Percentiles rank a stretch among this genome's conserved stretches.
phyloP scores from a whole-genome alignment of 768 basidiomycete species.

The Tylopilus subfusipes region DNA sequence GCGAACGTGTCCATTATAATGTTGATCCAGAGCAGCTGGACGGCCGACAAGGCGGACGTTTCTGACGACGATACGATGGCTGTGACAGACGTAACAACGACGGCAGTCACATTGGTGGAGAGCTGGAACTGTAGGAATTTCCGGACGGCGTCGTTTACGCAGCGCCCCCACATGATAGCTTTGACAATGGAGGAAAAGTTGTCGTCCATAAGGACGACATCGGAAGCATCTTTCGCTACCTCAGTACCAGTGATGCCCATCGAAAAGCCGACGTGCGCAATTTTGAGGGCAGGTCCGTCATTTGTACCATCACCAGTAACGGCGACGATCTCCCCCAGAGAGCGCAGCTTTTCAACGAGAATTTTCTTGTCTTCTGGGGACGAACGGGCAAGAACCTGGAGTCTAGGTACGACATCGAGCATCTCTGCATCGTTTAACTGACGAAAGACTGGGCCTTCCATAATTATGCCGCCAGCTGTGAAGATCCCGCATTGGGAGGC shows the following conservation, averaged over 20 bases:
- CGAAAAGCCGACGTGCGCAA: slow-evolving; percentile 94
- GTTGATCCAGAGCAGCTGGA: slow-evolving; percentile 98
- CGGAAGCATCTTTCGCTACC: slow-evolving; percentile 97
- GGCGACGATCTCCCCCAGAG: slow-evolving; percentile 85
- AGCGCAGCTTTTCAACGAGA: slow-evolving; percentile 83
- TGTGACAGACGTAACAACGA: slow-evolving; percentile 88
- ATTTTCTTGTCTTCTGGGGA: slow-evolving; percentile 97
- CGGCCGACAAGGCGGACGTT: slow-evolving; percentile 85
- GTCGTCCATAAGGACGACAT: slow-evolving; percentile 98
- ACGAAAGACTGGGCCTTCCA: slow-evolving; percentile 96
- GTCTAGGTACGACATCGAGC: slow-evolving; percentile 80
- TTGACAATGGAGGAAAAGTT: slow-evolving; percentile 95
- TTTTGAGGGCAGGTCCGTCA: slow-evolving; percentile 94
- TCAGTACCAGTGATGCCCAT: slow-evolving; percentile 98
- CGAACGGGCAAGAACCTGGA: slow-evolving; percentile 96
- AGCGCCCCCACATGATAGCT: slow-evolving; percentile 99
- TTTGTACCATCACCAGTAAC: slow-evolving; percentile 99
- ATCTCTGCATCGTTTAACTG: slow-evolving; percentile 66
- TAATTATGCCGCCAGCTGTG: slow-evolving; percentile 89
- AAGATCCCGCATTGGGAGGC: slow-evolving; percentile 96
- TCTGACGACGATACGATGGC: slow-evolving; percentile 78
- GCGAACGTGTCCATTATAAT: slow-evolving; percentile 99
- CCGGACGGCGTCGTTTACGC: slow-evolving; percentile 95
- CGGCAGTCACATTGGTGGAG: slow-evolving; percentile 93
- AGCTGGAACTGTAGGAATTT: slow-evolving; percentile 98